Evolutionary conservation across 2,329 filamentous ascomycete genomes (phyloP).

Genomic region (Ustulina deusta): DNA sequence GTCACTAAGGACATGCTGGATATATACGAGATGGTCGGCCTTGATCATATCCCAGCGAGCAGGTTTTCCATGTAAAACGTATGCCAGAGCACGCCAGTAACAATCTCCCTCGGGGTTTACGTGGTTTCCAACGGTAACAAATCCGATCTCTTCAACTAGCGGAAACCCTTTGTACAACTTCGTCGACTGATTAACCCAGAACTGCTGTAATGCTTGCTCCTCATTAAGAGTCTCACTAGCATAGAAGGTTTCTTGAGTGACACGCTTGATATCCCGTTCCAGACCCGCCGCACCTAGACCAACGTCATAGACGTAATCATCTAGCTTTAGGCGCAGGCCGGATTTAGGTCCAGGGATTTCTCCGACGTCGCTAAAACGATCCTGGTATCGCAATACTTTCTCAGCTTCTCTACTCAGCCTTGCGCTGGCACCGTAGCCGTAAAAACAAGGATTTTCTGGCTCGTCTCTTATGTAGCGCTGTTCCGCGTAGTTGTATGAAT

Average conservation of each 20-base stretch:
- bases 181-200: neutral
- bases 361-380: conserved; percentile 19
- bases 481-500: neutral
- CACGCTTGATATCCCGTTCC: conserved; percentile 7
- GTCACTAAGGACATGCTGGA: conserved; percentile 46
- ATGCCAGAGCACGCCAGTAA: conserved; percentile 51
- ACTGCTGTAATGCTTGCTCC: conserved; percentile 21
- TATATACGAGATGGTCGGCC: conserved; percentile 50
- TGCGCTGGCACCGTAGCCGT: conserved; percentile 1
- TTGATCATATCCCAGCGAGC: conserved; percentile 50
- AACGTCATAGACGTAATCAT: conserved; percentile 21
- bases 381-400: conserved; percentile 28
- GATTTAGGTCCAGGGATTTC: conserved; percentile 29
- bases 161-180: conserved; percentile 47
- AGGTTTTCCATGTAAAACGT: conserved; percentile 47
- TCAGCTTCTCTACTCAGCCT: neutral
- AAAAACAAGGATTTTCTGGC: conserved; percentile 27
- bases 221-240: conserved; percentile 29
- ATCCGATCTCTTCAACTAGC: conserved; percentile 51
- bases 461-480: conserved; percentile 30
- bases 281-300: neutral
- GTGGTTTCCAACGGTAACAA: conserved; percentile 46
- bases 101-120: conserved; percentile 44
- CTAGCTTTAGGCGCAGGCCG: conserved; percentile 27
- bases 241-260: conserved; percentile 22